Evolutionary conservation across 306 rosid species (phyloP).

Genomic region (Lathyrus oleraceus): DNA sequence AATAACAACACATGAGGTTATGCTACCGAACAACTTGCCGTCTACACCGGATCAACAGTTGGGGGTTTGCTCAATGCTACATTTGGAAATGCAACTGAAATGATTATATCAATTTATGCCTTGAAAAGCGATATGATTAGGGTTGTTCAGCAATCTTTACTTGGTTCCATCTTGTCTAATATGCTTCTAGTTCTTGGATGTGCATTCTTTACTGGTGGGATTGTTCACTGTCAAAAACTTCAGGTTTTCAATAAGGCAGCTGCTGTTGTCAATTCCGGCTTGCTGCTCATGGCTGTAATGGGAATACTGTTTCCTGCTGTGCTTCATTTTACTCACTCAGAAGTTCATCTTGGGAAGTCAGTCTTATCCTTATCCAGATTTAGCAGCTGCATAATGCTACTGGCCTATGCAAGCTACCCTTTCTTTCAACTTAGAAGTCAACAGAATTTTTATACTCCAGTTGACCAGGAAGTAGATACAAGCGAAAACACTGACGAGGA

Average conservation of each 20-base stretch:
- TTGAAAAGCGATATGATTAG: conserved; percentile 83
- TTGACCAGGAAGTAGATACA: conserved; percentile 51
- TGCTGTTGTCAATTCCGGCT: conserved; percentile 82
- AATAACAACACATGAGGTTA: too few relatives aligned
- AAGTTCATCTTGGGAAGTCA: conserved; percentile 75
- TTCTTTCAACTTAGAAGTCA: conserved; percentile 80
- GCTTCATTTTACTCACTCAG: conserved; percentile 88
- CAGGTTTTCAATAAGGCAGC: conserved; percentile 79
- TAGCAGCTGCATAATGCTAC: conserved; percentile 85
- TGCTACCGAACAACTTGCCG: too few relatives aligned
- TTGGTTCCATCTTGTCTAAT: conserved; percentile 89
- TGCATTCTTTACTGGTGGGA: conserved; percentile 89
- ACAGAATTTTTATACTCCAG: conserved; percentile 53
- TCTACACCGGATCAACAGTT: too few relatives aligned
- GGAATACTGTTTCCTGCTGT: conserved; percentile 85
- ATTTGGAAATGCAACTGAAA: conserved; percentile 88
- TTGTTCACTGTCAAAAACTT: conserved; percentile 54
- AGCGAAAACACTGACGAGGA: conserved; percentile 52
- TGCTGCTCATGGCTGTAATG: conserved; percentile 94
- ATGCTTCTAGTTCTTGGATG: conserved; percentile 94
- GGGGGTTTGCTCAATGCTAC: conserved; percentile 95
- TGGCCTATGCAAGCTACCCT: conserved; percentile 85
- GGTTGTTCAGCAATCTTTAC: conserved; percentile 89
- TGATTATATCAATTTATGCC: conserved; percentile 88
- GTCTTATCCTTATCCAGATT: conserved; percentile 84